Base-by-base conservation (phyloP, 805 yeast genomes). In the Naumovozyma dairenensis region DNA sequence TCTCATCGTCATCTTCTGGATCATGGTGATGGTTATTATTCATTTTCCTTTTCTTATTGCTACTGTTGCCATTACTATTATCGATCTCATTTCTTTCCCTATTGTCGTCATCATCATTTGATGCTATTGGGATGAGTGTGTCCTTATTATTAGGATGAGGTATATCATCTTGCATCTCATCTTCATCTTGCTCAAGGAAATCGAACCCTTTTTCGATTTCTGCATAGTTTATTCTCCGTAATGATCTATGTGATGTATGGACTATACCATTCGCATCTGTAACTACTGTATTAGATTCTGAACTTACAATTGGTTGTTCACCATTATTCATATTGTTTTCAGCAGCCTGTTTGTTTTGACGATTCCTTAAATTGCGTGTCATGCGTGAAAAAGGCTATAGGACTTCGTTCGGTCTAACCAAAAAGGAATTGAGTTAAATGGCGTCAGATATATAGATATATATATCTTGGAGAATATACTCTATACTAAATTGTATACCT, bases 141-240 rank as follows among this genome's bases (percentile, higher is more conserved):
- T n/a, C n/a, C n/a, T n/a, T n/a, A 21, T 36, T 35, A 10, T 32
- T 42, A 14, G 17, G 38, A n/a, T 34, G 39, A 12, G 32, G 33
- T 24, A 20, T 18, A 20, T 44, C 29, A 21, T 40, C 25, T 24
- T 24, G 13, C n/a, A 10, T 6, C n/a, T 42, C 25, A n/a, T 29
- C 36, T 4, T 37, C 37, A 21, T 42, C 55, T 25, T 47, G 51
- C 8, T 45, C 53, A n/a, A 53, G 32, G 27, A 46, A 49, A 33
- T 56, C 62, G 15, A 50, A 42, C n/a, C 43, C 48, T 17, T 55
- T 43, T 31, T 60, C 66, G 3, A 58, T 45, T 29, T 53, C 62
- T 1, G 65, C 59, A 32, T 62, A 62, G 35, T 60, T 54, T 9
- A 61, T 44, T 34, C 51, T 60, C 33, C 53, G 48, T 44, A 58